Conservation (phyloP, 495 filamentous ascomycete species). For the Penicillium diatomitis region DNA sequence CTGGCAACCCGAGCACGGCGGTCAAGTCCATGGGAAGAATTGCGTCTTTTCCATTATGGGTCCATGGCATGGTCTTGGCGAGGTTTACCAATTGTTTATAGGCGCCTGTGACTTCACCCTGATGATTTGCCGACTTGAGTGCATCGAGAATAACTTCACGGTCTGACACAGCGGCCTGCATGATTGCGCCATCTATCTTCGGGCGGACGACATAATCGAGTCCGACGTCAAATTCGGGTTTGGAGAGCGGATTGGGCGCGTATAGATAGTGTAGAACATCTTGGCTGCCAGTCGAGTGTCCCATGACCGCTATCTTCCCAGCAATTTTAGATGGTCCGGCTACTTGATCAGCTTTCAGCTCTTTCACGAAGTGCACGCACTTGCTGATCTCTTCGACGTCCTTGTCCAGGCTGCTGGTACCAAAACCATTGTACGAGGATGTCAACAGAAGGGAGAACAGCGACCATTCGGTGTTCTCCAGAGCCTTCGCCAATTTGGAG, state of each 20-base stretch:
- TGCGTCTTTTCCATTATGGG: slow-evolving; percentile 42
- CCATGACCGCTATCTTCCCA: slow-evolving; percentile 71
- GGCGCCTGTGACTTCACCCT: slow-evolving; percentile 22
- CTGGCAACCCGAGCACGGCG: slow-evolving; percentile 35
- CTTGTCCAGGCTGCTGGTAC: slow-evolving; percentile 52
- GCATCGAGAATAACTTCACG: slow-evolving; percentile 50
- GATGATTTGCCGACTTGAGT: slow-evolving; percentile 11
- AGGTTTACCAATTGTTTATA: slow-evolving; percentile 43
- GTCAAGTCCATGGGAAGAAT: slow-evolving; percentile 48
- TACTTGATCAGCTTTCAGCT: slow-evolving; percentile 18
- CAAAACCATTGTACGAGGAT: slow-evolving; percentile 66
- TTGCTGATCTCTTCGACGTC: slow-evolving; percentile 67
- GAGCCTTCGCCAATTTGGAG: slow-evolving; percentile 38
- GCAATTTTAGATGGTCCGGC: slow-evolving; percentile 23
- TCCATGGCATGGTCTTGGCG: slow-evolving; percentile 34
- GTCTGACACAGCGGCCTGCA: slow-evolving; percentile 77
- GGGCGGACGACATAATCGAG: slow-evolving; percentile 24
- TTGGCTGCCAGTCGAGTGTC: slow-evolving; percentile 83
- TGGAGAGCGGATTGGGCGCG: slow-evolving; percentile 22
- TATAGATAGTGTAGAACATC: slow-evolving; percentile 73
- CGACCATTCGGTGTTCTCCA: slow-evolving; percentile 51
- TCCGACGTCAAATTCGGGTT: slow-evolving; percentile 14
- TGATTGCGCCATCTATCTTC: slow-evolving; percentile 64
- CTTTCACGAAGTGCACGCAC: slow-evolving; percentile 61
- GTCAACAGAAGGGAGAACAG: slow-evolving; percentile 54